These are phyloP conservation scores for Nakazawaea populi DNA, from an alignment of 805 yeast species.

Conservation along the genomic window DNA sequence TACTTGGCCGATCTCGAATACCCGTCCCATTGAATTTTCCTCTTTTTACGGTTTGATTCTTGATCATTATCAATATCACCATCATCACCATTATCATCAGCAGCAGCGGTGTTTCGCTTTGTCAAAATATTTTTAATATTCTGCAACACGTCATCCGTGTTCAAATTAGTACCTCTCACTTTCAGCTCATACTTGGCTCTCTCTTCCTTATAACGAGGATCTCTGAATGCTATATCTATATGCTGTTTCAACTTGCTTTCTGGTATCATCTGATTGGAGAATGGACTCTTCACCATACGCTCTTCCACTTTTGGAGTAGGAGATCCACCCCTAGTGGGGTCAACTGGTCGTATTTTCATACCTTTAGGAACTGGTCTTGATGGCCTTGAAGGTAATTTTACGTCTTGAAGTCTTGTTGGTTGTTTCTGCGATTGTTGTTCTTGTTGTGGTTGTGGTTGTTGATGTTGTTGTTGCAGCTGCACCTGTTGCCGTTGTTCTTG, in stretches of 20 bases:
- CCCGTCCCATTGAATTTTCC: slow-evolving; percentile 29
- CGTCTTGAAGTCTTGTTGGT: background rate
- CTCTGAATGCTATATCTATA: slow-evolving; percentile 60
- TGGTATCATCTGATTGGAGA: slow-evolving; percentile 65
- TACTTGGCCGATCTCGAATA: slow-evolving; percentile 19
- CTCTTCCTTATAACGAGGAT: slow-evolving; percentile 73
- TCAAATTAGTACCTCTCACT: slow-evolving; percentile 42
- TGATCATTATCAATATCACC: background rate
- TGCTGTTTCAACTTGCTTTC: slow-evolving; percentile 70
- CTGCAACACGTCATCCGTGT: slow-evolving; percentile 53
- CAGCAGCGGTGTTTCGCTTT: slow-evolving; percentile 10
- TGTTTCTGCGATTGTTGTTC: background rate
- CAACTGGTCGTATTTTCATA: slow-evolving; percentile 45
- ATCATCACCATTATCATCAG: slow-evolving; percentile 8
- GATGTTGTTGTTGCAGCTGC: background rate
- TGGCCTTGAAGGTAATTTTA: slow-evolving; percentile 1
- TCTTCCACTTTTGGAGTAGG: background rate
- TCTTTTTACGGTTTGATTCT: slow-evolving; percentile 17
- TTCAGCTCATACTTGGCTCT: slow-evolving; percentile 55
- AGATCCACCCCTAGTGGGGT: slow-evolving; percentile 52
- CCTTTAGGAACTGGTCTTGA: slow-evolving; percentile 30
- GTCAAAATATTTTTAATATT: slow-evolving; percentile 46
- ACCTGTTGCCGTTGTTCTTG: too few relatives aligned
- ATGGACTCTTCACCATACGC: slow-evolving; percentile 62
- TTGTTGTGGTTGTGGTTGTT: background rate